Evolutionary conservation across 345 rosid genomes (phyloP), one percentile per base, ranked within the genome.

Genomic region (Hevea brasiliensis): DNA sequence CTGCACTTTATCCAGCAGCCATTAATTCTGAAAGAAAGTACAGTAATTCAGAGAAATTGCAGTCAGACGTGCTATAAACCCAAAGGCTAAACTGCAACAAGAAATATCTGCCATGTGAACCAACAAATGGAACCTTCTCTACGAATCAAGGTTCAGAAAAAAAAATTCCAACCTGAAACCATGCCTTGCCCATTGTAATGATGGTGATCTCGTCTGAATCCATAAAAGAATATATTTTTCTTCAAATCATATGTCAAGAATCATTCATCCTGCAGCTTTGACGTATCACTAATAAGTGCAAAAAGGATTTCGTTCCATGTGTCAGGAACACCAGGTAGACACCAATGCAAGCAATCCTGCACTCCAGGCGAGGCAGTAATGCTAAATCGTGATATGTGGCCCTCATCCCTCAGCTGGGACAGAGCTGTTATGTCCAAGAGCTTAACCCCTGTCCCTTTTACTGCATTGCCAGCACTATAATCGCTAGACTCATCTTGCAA

Each of bases 401-500:
- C 97, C 80, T 92, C 95, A 29, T 92, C 97, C 75, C 97, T 84
- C 68, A 92, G 70, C 65, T 88, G 76, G 53, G 97, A 89, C 54
- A 87, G 53, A 2, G 90, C 87, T 54, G 93, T 88, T 78, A 89
- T 84, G 78, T 89, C 97, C 65, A 92, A 77, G 51, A 92, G 81
- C 78, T 89, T 87, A 63, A 92, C 88, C 67, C 84, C 82, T 0
- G 95, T 86, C 41, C 93, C 93, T 76, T 80, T 85, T 51, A 84
- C 88, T 6, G 95, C 91, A 74, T 62, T 78, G n/a, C 75, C 87
- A 13, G 91, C 94, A 40, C 84, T 76, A 32, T 65, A 65, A 77
- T 92, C 97, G 45, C 93, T 84, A 0, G 94, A 86, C 76, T 85
- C 87, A 68, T 89, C 93, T 72, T 86, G 90, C 72, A 82, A 20